Conservation (phyloP, 2,329 filamentous ascomycete genomes). For the Fusarium sororula region DNA sequence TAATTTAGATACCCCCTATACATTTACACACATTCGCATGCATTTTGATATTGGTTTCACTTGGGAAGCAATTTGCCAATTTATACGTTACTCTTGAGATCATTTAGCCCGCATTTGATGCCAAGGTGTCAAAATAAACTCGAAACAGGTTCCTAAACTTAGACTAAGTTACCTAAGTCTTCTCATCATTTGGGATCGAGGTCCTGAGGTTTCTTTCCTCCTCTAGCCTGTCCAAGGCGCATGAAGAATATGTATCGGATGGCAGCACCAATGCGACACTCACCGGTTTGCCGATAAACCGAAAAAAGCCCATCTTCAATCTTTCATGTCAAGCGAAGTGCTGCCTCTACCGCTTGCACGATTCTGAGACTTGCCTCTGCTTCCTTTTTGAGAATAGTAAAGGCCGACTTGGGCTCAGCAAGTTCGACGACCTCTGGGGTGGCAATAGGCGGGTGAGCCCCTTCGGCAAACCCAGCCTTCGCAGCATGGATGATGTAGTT, state of each 20-base stretch:
- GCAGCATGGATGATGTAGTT: not conserved
- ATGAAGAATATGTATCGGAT: not conserved
- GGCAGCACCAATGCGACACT: not conserved
- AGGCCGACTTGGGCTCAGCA: not conserved
- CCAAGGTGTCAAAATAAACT: not conserved
- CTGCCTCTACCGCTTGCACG: too few species aligned
- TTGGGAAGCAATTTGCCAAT: not conserved
- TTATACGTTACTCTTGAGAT: not conserved
- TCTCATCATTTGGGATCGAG: not conserved
- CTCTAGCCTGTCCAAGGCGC: not conserved
- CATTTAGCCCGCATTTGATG: not conserved
- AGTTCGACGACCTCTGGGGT: not conserved
- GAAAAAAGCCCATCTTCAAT: too few species aligned
- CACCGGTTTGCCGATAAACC: not conserved
- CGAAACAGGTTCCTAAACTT: not conserved
- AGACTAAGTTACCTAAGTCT: not conserved
- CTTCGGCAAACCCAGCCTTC: not conserved
- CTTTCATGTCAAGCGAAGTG: too few species aligned
- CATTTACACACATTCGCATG: conserved; percentile 13
- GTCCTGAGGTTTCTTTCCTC: not conserved
- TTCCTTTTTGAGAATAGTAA: not conserved
- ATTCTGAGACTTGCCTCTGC: not conserved
- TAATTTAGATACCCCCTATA: conserved; percentile 22
- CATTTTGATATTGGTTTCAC: not conserved
- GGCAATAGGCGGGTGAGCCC: fast-evolving